These are phyloP conservation scores for Lasiosphaeria miniovina DNA, from an alignment of 495 filamentous ascomycete species.

Conservation along the genomic window DNA sequence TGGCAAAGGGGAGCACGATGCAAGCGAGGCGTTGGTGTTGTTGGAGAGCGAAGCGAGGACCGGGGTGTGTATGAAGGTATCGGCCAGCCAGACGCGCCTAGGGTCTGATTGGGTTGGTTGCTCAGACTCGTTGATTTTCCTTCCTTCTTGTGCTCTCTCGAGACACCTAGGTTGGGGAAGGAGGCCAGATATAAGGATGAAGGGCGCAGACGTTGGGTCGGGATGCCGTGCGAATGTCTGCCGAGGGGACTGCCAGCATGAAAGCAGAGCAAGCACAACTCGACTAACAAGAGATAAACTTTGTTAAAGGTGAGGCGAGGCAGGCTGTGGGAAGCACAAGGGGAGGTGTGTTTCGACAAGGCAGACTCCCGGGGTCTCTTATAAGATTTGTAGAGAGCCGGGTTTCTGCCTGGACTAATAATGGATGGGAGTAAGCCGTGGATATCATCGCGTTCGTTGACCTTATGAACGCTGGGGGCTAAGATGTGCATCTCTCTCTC, in stretches of 20 bases:
- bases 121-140: slow-evolving; percentile 19
- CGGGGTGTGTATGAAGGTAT: slow-evolving; percentile 11
- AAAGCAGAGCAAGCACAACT: slow-evolving; percentile 6
- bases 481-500: slow-evolving; percentile 22
- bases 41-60: slow-evolving; percentile 21
- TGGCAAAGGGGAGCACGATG: slow-evolving; percentile 11
- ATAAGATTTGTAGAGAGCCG: slow-evolving; percentile 28
- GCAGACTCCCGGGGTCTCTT: slow-evolving; percentile 32
- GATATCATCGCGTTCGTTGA: slow-evolving; percentile 17
- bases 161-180: slow-evolving; percentile 18
- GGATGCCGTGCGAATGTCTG: slow-evolving; percentile 17
- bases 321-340: slow-evolving; percentile 23
- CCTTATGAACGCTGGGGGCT: slow-evolving; percentile 31
- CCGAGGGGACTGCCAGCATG: slow-evolving; percentile 7
- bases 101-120: slow-evolving; percentile 35
- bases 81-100: slow-evolving; percentile 19
- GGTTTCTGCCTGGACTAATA: slow-evolving; percentile 37
- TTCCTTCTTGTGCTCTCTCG: not conserved
- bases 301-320: slow-evolving; percentile 23
- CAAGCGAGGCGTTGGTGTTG: slow-evolving; percentile 23
- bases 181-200: slow-evolving; percentile 29
- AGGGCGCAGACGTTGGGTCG: slow-evolving; percentile 18
- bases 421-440: slow-evolving; percentile 24
- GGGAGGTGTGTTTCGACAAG: slow-evolving; percentile 23
- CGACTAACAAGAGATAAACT: slow-evolving; percentile 7